These are phyloP conservation scores for Hypomyces rosellus DNA, from an alignment of 2,329 filamentous ascomycete genomes.

Conservation along the genomic window DNA sequence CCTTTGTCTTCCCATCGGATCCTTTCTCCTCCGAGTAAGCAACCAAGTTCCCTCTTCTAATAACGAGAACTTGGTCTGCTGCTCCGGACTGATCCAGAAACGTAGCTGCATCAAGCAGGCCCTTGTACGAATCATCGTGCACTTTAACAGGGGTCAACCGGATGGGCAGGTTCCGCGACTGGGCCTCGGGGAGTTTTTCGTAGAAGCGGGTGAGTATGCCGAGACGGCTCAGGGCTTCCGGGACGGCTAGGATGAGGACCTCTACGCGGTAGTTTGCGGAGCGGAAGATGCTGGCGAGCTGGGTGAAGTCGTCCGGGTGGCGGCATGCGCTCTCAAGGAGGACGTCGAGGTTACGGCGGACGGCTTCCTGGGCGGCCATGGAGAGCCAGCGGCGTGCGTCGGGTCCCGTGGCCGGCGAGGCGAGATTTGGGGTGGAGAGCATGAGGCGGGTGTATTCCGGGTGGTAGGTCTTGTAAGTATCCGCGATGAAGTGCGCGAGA, in stretches of 20 bases:
- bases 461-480: slow-evolving; percentile 45
- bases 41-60: slow-evolving; percentile 33
- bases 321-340: slow-evolving; percentile 42
- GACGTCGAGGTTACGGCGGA: slow-evolving; percentile 26
- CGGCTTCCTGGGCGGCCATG: slow-evolving; percentile 31
- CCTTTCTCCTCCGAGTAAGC: slow-evolving; percentile 20
- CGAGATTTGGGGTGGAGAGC: slow-evolving; percentile 25
- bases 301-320: slow-evolving; percentile 34
- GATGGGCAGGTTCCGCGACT: slow-evolving; percentile 28
- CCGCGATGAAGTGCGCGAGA: slow-evolving; percentile 39
- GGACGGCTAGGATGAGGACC: slow-evolving; percentile 38
- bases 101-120: slow-evolving; percentile 30
- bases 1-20: slow-evolving; percentile 1
- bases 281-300: slow-evolving; percentile 30
- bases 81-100: slow-evolving; percentile 28
- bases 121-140: slow-evolving; percentile 41
- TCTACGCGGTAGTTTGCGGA: slow-evolving; percentile 30
- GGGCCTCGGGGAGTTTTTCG: slow-evolving; percentile 28
- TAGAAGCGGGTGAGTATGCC: slow-evolving; percentile 37
- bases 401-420: slow-evolving; percentile 32
- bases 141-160: slow-evolving; percentile 37
- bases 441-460: slow-evolving; percentile 32
- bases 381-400: slow-evolving; percentile 41
- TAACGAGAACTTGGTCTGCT: slow-evolving; percentile 32
- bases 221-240: slow-evolving; percentile 33